Percentiles rank a stretch among this genome's conserved stretches.
phyloP scores from a whole-genome alignment of 1,139 yeast species.

The Suhomyces panamericanus region DNA sequence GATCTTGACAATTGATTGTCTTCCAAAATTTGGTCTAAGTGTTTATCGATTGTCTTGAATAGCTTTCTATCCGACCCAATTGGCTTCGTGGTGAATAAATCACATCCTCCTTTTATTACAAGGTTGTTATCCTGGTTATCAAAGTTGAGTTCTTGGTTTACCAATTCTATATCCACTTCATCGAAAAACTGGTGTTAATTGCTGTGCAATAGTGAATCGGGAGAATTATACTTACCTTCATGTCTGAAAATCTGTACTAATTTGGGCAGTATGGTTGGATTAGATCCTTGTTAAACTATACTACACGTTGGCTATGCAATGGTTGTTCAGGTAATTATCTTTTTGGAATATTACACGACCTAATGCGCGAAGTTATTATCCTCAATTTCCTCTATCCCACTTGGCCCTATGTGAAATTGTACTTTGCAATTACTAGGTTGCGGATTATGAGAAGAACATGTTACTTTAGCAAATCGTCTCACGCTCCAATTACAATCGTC shows the following conservation, averaged over 20 bases:
- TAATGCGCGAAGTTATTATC: background rate
- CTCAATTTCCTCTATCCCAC: background rate
- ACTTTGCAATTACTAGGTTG: background rate
- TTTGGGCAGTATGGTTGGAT: background rate
- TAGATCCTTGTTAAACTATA: background rate
- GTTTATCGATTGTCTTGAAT: constrained; percentile 83
- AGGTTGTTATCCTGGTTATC: constrained; percentile 86
- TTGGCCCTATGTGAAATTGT: background rate
- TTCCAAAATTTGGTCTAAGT: constrained; percentile 64
- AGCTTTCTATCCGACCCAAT: constrained; percentile 87
- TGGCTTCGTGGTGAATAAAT: constrained; percentile 90
- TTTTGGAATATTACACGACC: constrained; percentile 5
- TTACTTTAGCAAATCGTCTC: constrained; percentile 30
- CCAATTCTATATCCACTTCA: constrained; percentile 84
- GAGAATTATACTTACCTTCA: constrained; percentile 20
- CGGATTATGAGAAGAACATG: constrained; percentile 19
- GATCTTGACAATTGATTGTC: constrained; percentile 51
- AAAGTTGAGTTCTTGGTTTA: constrained; percentile 83
- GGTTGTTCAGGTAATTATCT: constrained; percentile 21
- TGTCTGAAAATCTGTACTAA: background rate
- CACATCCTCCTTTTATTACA: constrained; percentile 80
- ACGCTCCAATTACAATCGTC: constrained; percentile 28
- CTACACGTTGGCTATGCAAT: constrained; percentile 5
- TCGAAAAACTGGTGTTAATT: constrained; percentile 70
- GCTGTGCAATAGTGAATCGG: background rate